Base-by-base conservation (phyloP, 1,284 basidiomycete genomes). In the Serendipita sp. region DNA sequence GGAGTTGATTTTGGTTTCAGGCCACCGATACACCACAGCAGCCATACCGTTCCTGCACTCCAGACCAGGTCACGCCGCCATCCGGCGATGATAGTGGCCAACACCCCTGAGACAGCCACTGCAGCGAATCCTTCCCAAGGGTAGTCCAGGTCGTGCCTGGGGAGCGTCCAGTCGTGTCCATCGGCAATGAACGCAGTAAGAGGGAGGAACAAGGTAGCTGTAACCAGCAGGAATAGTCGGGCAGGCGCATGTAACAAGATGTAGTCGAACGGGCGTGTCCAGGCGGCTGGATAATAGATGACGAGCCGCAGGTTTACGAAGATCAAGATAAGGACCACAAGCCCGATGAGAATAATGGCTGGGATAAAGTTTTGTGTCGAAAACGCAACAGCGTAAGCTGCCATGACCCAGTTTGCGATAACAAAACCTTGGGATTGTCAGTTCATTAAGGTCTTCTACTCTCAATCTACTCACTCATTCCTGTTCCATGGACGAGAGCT, bases 351-450 rank as follows among this genome's bases (percentile, higher is more conserved):
- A 29, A 88, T 72, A 0, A 84, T 85, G 0, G 83, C 78, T 1
- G 78, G 50, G 6, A 87, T 70, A 70, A 87, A 89, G 69, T 77
- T 77, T 72, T 81, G 75, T 60, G 87, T 75, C 1, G 84, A 73
- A 83, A 87, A 93, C 66, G 85, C 77, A 45, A 93, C 80, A 0
- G 88, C 87, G 89, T 91, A 94, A 2, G 82, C 72, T 0, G 87
- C 90, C 81, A 91, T 86, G 4, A 88, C 68, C 79, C 88, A 87
- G 70, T 95, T 93, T 2, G 88, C 81, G 30, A 89, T 70, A 0
- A 93, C 87, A 49, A 94, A 79, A 1, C 86, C 79, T 2, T 88
- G 71, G 0, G 91, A 8, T 13, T 92, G 87, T 3, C 84, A 90
- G 68, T 88, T 83, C 0, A 86, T 79, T 3, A 91, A 72, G 0